phyloP scores from a whole-genome alignment of 2,329 filamentous ascomycete species.

The Mycosphaerella sp. region DNA sequence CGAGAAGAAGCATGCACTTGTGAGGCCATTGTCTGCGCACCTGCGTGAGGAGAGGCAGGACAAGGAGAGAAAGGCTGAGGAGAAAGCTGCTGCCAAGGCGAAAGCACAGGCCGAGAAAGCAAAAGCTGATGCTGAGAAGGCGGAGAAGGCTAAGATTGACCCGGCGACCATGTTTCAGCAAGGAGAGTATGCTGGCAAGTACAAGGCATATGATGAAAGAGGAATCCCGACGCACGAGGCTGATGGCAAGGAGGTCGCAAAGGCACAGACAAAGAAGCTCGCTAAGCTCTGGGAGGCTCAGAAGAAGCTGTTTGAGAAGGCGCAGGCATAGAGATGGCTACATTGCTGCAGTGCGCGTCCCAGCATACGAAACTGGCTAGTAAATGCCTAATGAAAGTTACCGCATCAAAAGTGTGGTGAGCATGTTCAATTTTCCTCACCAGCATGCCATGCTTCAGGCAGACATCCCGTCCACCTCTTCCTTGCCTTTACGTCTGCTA shows the following conservation, averaged over 20 bases:
- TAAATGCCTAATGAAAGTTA: no score
- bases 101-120: constrained; percentile 49
- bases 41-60: constrained; percentile 47
- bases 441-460: no score
- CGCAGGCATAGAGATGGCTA: constrained; percentile 4
- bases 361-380: no score
- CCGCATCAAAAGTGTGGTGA: no score
- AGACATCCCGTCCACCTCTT: no score
- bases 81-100: constrained; percentile 42
- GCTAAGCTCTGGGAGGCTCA: constrained; percentile 87
- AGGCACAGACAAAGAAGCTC: constrained; percentile 73
- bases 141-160: constrained; percentile 53
- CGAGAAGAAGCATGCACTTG: constrained; percentile 60
- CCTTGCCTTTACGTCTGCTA: no score
- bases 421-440: no score
- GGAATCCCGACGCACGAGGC: constrained; percentile 73
- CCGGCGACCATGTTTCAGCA: constrained; percentile 55
- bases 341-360: no score
- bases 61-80: constrained; percentile 50
- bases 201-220: constrained; percentile 73
- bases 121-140: constrained; percentile 44
- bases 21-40: constrained; percentile 55
- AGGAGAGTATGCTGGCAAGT: constrained; percentile 60
- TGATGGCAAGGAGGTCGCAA: constrained; percentile 72
- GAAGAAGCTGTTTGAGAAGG: constrained; percentile 75